Percentiles rank a stretch among this genome's conserved stretches.
These are phyloP conservation scores for Rutstroemia sp. DNA, from an alignment of 2,329 filamentous ascomycete genomes.

Conservation along the genomic window DNA sequence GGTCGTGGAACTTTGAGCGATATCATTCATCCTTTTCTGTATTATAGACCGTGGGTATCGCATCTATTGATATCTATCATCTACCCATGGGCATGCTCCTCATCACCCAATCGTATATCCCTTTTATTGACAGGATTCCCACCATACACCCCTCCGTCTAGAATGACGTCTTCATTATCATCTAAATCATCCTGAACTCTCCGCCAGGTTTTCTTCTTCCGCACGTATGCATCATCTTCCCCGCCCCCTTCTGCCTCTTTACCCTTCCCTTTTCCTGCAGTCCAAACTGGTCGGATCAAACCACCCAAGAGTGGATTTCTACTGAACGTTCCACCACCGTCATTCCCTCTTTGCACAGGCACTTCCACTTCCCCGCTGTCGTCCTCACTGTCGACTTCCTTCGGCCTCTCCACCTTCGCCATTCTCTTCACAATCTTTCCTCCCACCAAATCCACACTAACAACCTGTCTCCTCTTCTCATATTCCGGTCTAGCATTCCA, in stretches of 20 bases:
- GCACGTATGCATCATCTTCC: not conserved
- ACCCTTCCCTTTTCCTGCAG: conserved; percentile 25
- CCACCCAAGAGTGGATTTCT: conserved; percentile 30
- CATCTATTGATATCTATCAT: not conserved
- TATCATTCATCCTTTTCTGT: too few species aligned
- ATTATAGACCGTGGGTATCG: too few species aligned
- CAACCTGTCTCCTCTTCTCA: conserved; percentile 62
- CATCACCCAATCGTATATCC: conserved; percentile 14
- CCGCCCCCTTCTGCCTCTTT: conserved; percentile 18
- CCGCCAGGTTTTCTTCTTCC: conserved; percentile 31
- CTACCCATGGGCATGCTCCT: conserved; percentile 1
- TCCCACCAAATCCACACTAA: conserved; percentile 60
- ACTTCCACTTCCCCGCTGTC: conserved; percentile 18
- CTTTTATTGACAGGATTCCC: not conserved
- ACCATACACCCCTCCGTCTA: conserved; percentile 33
- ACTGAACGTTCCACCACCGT: conserved; percentile 28
- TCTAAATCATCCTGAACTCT: conserved; percentile 35
- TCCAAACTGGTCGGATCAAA: conserved; percentile 30
- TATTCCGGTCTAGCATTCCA: conserved; percentile 62
- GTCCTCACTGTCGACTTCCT: conserved; percentile 19
- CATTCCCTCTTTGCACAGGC: conserved; percentile 15
- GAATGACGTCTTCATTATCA: conserved; percentile 35
- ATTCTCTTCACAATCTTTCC: conserved; percentile 44
- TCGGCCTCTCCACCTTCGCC: conserved; percentile 23
- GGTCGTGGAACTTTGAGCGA: too few species aligned